Base-by-base conservation (phyloP, 306 rosid species). In the Astragalus membranaceus region DNA sequence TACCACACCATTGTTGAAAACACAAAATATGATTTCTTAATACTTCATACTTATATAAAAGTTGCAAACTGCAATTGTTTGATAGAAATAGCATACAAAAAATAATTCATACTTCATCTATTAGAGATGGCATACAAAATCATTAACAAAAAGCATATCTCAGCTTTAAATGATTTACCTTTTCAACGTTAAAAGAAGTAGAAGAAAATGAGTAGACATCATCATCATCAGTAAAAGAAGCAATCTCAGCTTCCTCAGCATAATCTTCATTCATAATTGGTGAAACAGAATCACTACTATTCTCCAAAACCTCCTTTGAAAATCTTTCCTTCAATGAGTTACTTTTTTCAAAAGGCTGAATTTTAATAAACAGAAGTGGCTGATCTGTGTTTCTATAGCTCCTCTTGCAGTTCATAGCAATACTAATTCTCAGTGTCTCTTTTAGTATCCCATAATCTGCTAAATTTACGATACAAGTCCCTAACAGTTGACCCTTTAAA, bases 161-260 rank as follows among this genome's bases (percentile, higher is more conserved):
- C 30, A 65, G 32, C 36, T 33, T 48, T 6, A 65, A 50, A 64
- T n/a, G 60, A 47, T 36, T 77, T 33, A 92, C 98, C 96, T 88
- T 87, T 75, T 59, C 89, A 47, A 13, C 72, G 35, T 47, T 76
- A 7, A 66, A 2, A 36, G 87, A 39, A 48, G 76, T 50, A 56
- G 98, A 94, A 46, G 98, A 90, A n/a, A n/a, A 87, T 0, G 99
- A 91, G 17, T 91, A 94, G 75, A 81, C 90, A 79, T n/a, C 99
- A 33, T 91, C 99, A 33, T 91, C 99, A 61, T 94, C 99, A 6
- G 91, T 85, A 39, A 83, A 85, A 47, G 86, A 81, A 32, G 88
- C 85, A 81, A 61, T 33, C 79, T 91, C 96, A 49, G 91, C 87
- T 82, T 89, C 96, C 65, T 94, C 95, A 9, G 80, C 87, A 58